Evolutionary conservation across 345 rosid species (phyloP), one percentile per base, ranked within the genome.

Genomic region (Raphanus sativus): DNA sequence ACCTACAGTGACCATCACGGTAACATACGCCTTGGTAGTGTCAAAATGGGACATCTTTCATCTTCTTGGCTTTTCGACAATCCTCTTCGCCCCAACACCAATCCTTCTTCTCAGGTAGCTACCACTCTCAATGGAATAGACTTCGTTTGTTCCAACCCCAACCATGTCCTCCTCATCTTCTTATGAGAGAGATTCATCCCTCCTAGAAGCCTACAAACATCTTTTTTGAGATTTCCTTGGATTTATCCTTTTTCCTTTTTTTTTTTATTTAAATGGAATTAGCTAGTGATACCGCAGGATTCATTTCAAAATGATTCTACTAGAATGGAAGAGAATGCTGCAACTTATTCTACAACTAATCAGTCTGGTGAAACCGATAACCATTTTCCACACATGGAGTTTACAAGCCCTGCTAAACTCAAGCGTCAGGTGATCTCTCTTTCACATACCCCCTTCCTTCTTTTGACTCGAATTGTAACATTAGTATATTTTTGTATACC

Each of bases 41-140:
- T 91, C 70, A 93, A 91, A 85, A 87, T 93, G 93, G 91, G 87
- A 81, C 86, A 89, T 78, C 91, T 91, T 55, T 96, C 99, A 69
- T 71, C 91, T 71, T 96, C 99, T 16, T 96, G 99, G 99, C 82
- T 91, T 66, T 82, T 91, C 86, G 88, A 89, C 65, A 89, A 86
- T 80, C 97, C 90, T 67, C 42, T 38, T 38, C 42, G 10, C 42
- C 42, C 42, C 42, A 38, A 38, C 42, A 38, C 8, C 42, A 81
- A 24, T 55, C 54, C 54, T n/a, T 4, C 52, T 45, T 48, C 54
- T 48, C 55, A 48, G 55, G 55, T 38, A 21, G 21, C 21, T 21
- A 28, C 30, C 30, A 3, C 30, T 2, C 30, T 3, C 3, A n/a
- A n/a, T n/a, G n/a, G n/a, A n/a, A n/a, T 38, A 38, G 10, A 38